Evolutionary conservation across 2,329 filamentous ascomycete genomes (phyloP).

Genomic region (Venturia aucupariae): DNA sequence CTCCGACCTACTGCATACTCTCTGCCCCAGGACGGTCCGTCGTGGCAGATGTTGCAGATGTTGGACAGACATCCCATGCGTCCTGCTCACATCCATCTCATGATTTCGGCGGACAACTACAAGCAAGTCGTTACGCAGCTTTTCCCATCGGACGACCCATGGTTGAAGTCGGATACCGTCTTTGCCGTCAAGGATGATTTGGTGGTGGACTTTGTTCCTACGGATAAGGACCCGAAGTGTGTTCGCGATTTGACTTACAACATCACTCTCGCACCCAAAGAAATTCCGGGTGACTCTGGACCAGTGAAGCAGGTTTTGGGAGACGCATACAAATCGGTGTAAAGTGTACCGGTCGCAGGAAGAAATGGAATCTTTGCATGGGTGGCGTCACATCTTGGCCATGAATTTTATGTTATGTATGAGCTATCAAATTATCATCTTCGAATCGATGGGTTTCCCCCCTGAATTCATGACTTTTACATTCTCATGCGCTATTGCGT

Average conservation of each 20-base stretch:
- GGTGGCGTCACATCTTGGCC: not conserved
- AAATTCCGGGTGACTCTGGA: conserved; percentile 11
- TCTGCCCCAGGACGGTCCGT: conserved; percentile 55
- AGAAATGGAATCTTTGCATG: not conserved
- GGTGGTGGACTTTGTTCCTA: conserved; percentile 48
- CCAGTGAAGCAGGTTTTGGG: conserved; percentile 5
- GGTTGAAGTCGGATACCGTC: conserved; percentile 49
- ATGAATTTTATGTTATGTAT: not conserved
- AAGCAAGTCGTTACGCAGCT: conserved; percentile 49
- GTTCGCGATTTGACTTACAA: conserved; percentile 53
- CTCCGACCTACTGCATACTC: conserved; percentile 65
- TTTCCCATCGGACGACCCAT: conserved; percentile 50
- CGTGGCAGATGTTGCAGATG: conserved; percentile 42
- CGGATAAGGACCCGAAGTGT: conserved; percentile 42
- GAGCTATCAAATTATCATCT: not conserved
- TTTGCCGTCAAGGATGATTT: conserved; percentile 54
- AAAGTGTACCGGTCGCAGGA: not conserved
- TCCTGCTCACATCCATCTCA: conserved; percentile 53
- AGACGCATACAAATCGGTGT: not conserved
- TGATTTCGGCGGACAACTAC: conserved; percentile 45
- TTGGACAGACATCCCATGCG: conserved; percentile 52
- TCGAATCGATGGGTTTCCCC: too few species aligned
- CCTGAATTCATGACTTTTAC: too few species aligned
- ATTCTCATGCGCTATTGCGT: too few species aligned
- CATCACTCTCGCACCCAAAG: conserved; percentile 43